Conservation (phyloP, 805 yeast genomes). For the Kodamaea nitidulidarum region DNA sequence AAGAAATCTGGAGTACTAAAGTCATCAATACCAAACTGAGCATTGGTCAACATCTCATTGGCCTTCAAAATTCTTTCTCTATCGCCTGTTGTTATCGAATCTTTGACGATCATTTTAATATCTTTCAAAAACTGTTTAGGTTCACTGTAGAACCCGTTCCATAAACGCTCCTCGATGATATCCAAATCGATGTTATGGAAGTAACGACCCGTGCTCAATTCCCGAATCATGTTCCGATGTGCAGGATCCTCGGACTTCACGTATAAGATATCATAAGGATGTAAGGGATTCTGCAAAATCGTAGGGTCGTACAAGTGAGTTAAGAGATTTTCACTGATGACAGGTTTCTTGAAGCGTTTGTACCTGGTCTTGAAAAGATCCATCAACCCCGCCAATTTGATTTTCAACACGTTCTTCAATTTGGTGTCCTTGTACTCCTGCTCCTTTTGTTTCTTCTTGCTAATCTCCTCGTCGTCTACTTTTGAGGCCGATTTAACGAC, state of each 20-base stretch:
- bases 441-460: slow-evolving; percentile 43
- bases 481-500: slow-evolving; percentile 19
- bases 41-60: slow-evolving; percentile 93
- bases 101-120: slow-evolving; percentile 76
- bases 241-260: slow-evolving; percentile 43
- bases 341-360: slow-evolving; percentile 86
- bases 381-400: slow-evolving; percentile 83
- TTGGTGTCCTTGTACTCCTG: slow-evolving; percentile 68
- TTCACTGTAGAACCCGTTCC: slow-evolving; percentile 95
- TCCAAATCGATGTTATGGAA: slow-evolving; percentile 90
- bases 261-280: slow-evolving; percentile 36
- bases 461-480: slow-evolving; percentile 24
- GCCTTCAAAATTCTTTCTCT: slow-evolving; percentile 79
- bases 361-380: slow-evolving; percentile 84
- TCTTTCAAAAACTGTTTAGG: slow-evolving; percentile 88
- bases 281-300: slow-evolving; percentile 33
- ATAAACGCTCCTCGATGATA: slow-evolving; percentile 85
- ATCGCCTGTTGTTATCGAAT: slow-evolving; percentile 70
- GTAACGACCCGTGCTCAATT: slow-evolving; percentile 65
- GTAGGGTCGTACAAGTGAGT: slow-evolving; percentile 73
- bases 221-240: slow-evolving; percentile 73
- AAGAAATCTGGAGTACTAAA: slow-evolving; percentile 68
- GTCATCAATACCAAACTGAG: slow-evolving; percentile 93
- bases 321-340: slow-evolving; percentile 71
- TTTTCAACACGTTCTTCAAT: slow-evolving; percentile 77